Conservation (phyloP, 352 stramenopile species). For the Saprolegnia diclina region DNA sequence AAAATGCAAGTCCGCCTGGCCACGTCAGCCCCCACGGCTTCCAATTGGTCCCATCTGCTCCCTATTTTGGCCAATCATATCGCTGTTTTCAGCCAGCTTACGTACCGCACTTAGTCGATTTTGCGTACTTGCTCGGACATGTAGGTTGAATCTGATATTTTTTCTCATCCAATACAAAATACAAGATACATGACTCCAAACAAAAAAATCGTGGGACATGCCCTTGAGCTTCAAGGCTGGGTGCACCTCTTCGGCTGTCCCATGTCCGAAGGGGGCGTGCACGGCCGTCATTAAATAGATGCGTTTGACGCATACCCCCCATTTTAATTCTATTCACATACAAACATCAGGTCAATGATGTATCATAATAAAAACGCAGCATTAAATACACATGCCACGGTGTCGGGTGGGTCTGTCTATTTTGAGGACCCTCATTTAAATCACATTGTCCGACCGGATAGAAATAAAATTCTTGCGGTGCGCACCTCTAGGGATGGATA, state of each 20-base stretch:
- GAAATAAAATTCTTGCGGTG: conserved; percentile 3
- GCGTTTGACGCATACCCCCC: not conserved
- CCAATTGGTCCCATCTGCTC: not conserved
- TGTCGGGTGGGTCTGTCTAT: not conserved
- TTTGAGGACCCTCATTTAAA: not conserved
- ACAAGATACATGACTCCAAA: not conserved
- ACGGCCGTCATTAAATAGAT: not conserved
- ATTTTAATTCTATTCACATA: not conserved
- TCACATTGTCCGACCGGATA: not conserved
- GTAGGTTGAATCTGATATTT: not conserved
- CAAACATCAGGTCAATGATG: not conserved
- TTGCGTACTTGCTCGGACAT: not conserved
- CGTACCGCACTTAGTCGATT: no score
- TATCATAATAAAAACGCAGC: no score
- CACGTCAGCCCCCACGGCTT: no score
- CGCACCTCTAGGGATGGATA: conserved; percentile 11
- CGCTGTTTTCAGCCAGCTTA: no score
- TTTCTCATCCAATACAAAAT: not conserved
- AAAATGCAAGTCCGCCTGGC: not conserved
- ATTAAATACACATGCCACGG: no score
- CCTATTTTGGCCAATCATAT: not conserved
- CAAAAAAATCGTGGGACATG: not conserved
- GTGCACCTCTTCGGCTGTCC: conserved; percentile 9
- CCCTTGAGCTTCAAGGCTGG: conserved; percentile 3
- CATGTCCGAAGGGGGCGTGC: not conserved